Percentiles rank a stretch among this genome's conserved stretches.
Evolutionary conservation across 495 filamentous ascomycete species (phyloP).

Genomic region (Neurospora sp.): DNA sequence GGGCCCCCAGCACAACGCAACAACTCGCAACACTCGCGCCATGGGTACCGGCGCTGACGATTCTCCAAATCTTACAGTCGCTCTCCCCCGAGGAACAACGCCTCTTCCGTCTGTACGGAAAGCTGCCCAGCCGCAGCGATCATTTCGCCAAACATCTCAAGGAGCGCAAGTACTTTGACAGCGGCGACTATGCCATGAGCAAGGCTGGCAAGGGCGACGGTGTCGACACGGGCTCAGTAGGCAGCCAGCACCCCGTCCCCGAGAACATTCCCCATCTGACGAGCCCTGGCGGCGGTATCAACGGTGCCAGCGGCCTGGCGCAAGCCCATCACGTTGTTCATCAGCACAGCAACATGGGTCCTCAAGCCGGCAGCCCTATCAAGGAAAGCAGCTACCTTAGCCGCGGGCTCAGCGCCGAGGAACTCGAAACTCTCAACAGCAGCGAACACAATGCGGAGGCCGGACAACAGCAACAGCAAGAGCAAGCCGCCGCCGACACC

Average conservation of each 20-base stretch:
- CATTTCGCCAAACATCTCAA: constrained; percentile 95
- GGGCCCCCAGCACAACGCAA: not conserved
- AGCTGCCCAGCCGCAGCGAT: constrained; percentile 90
- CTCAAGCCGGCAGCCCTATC: constrained; percentile 63
- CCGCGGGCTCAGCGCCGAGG: constrained; percentile 64
- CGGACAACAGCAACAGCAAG: constrained; percentile 6
- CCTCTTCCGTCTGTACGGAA: constrained; percentile 92
- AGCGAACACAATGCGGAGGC: constrained; percentile 1
- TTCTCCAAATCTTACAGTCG: constrained; percentile 43
- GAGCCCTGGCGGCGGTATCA: constrained; percentile 44
- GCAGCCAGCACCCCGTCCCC: constrained; percentile 85
- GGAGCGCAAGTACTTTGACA: constrained; percentile 99
- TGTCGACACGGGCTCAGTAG: constrained; percentile 86
- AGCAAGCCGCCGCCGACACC: constrained; percentile 7
- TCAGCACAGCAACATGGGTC: constrained; percentile 37
- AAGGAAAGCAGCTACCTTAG: constrained; percentile 82
- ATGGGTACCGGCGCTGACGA: not conserved
- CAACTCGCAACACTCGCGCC: not conserved
- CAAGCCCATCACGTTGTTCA: constrained; percentile 25
- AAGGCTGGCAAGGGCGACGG: constrained; percentile 96
- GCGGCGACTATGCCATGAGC: constrained; percentile 92
- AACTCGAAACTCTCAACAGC: constrained; percentile 38
- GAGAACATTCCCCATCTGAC: constrained; percentile 94
- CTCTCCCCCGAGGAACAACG: constrained; percentile 88
- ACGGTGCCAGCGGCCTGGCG: constrained; percentile 34